These are phyloP conservation scores for Setomelanomma holmii DNA, from an alignment of 2,329 filamentous ascomycete species.

Conservation along the genomic window DNA sequence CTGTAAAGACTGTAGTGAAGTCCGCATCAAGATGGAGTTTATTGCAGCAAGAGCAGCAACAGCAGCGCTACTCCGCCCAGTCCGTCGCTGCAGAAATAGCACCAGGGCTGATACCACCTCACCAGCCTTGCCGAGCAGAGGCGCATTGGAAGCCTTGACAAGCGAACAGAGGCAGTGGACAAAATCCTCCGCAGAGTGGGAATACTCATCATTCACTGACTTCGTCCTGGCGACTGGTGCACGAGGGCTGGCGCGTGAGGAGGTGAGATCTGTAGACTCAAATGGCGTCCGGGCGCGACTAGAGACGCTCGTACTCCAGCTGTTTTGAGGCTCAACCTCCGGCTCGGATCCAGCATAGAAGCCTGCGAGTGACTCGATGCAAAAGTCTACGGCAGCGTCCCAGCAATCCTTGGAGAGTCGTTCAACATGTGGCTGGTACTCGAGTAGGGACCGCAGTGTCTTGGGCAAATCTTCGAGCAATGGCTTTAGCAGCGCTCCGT, in stretches of 20 bases:
- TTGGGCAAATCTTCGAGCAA: conserved; percentile 81
- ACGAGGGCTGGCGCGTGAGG: conserved; percentile 34
- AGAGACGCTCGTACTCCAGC: conserved; percentile 38
- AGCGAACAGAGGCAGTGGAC: conserved; percentile 72
- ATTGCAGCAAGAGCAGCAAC: conserved; percentile 77
- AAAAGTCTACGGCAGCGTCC: conserved; percentile 74
- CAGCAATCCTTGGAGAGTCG: conserved; percentile 74
- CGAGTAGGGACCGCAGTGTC: conserved; percentile 72
- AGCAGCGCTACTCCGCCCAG: conserved; percentile 71
- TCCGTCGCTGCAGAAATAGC: conserved; percentile 67
- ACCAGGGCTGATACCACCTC: conserved; percentile 64
- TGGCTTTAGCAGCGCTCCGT: conserved; percentile 70
- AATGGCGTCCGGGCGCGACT: conserved; percentile 42
- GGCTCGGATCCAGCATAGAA: conserved; percentile 26
- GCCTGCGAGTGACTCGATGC: conserved; percentile 65
- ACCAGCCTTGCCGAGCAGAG: conserved; percentile 64
- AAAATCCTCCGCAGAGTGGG: conserved; percentile 42
- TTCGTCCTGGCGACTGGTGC: conserved; percentile 24
- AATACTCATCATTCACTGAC: conserved; percentile 27
- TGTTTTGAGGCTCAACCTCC: conserved; percentile 31
- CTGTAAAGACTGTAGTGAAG: conserved; percentile 71
- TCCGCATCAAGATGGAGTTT: conserved; percentile 72
- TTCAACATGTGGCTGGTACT: conserved; percentile 79
- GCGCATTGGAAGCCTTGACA: conserved; percentile 71
- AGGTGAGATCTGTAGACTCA: conserved; percentile 33